Evolutionary conservation across 371 early-diverging fungal genomes (phyloP).

Genomic region (Sporodiniella umbellata): DNA sequence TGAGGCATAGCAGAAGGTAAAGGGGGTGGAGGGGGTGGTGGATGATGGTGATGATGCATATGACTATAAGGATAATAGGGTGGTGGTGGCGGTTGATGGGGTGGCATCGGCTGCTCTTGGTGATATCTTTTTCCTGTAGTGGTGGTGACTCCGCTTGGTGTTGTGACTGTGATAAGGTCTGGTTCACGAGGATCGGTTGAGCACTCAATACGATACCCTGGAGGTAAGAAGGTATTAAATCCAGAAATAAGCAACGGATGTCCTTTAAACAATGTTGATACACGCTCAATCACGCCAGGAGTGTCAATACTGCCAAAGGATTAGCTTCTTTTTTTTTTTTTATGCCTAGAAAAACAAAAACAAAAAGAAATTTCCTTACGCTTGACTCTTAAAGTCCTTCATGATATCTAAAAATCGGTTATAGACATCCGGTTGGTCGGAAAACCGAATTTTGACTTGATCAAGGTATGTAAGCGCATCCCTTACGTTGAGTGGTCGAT

Average conservation of each 20-base stretch:
- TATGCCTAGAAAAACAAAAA: background rate
- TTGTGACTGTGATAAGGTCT: conserved; percentile 74
- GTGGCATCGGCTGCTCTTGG: background rate
- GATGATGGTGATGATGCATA: conserved; percentile 4
- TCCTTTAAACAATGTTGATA: conserved; percentile 89
- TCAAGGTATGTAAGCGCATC: conserved; percentile 99
- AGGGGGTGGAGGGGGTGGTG: conserved; percentile 9
- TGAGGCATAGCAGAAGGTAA: conserved; percentile 8
- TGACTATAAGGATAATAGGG: conserved; percentile 1
- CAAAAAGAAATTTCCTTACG: conserved; percentile 48
- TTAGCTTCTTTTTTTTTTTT: too few relatives aligned
- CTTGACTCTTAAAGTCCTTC: conserved; percentile 99
- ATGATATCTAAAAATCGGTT: conserved; percentile 98
- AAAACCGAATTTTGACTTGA: conserved; percentile 93
- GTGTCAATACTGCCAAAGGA: conserved; percentile 97
- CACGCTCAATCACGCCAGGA: conserved; percentile 95
- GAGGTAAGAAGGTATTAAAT: conserved; percentile 98
- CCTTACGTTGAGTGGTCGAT: conserved; percentile 57
- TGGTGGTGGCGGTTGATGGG: conserved; percentile 5
- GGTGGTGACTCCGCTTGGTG: conserved; percentile 73
- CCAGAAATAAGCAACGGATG: conserved; percentile 90
- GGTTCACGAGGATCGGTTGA: conserved; percentile 70
- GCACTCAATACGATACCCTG: conserved; percentile 90
- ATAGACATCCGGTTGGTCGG: conserved; percentile 93
- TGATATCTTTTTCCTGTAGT: conserved; percentile 37